Evolutionary conservation across 2,329 filamentous ascomycete genomes (phyloP), one percentile per base, ranked within the genome.

Genomic region (Colletotrichum falcatum): DNA sequence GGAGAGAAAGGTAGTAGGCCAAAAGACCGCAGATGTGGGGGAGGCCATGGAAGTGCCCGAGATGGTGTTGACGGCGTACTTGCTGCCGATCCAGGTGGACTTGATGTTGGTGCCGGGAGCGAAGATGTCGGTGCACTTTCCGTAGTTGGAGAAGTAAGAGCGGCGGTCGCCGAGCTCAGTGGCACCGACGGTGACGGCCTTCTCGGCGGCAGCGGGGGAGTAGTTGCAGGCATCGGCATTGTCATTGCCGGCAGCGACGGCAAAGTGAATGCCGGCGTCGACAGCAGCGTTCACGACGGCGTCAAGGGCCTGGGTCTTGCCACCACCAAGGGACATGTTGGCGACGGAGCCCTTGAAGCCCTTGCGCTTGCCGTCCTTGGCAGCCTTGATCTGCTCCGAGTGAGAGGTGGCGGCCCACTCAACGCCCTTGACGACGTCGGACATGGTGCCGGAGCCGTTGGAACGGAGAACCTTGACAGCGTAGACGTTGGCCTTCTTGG

Each of bases 71-170:
- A 94, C 90, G 79, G 96, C 95, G 79, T 95, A 91, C 84, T 96
- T 93, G 90, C 92, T 95, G 81, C 97, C 96, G 78, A 97, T 97
- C 96, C 96, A 99, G 82, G 96, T 98, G 75, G 96, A 99, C 78
- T 94, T 90, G 78, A 99, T 97, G 91, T 94, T 97, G 78, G 98
- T 89, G 79, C 96, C 96, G 72, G 96, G 96, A 74, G 95, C 96
- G 79, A 99, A 99, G 88, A 99, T 97, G 84, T 99, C 96, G 82
- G 95, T 97, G 90, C 96, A 99, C 89, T 95, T 96, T 83, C 96
- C 96, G 83, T 91, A 98, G 93, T 99, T 99, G 90, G 97, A 99
- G 91, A 99, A 99, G 90, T 98, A 99, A 75, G 96, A 96, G 84
- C 96, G 95, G 88, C 94, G 94, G 81, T 99, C 96, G 78, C 92